Evolutionary conservation across 768 basidiomycete genomes (phyloP).

Genomic region (Sporobolomyces phaffii): DNA sequence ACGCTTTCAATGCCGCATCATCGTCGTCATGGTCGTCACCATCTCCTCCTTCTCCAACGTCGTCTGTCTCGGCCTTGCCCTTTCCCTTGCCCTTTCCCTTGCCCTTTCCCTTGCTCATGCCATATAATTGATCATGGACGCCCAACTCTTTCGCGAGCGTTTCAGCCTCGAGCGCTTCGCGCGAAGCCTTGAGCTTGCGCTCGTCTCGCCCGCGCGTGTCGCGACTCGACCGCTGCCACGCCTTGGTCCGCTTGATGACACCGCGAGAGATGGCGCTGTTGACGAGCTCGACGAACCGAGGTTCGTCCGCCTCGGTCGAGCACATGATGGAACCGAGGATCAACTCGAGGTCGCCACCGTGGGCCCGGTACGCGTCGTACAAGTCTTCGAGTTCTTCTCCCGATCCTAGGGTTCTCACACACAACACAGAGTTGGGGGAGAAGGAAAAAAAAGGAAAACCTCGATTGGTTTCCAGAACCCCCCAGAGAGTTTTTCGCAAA

Average conservation of each 20-base stretch:
- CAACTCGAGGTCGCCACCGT: constrained; percentile 65
- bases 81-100: constrained; percentile 15
- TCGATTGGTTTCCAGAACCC: no score
- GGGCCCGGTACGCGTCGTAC: constrained; percentile 63
- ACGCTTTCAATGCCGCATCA: constrained; percentile 36
- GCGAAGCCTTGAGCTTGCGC: constrained; percentile 36
- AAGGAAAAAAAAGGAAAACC: no score
- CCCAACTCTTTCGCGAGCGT: constrained; percentile 41
- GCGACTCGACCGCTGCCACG: constrained; percentile 31
- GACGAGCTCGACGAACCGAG: constrained; percentile 67
- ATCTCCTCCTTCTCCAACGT: background rate
- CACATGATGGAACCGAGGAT: constrained; percentile 85
- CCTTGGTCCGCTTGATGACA: constrained; percentile 59
- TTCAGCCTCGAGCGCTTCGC: constrained; percentile 34
- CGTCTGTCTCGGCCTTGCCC: constrained; percentile 13
- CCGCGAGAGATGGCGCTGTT: constrained; percentile 61
- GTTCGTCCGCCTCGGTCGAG: constrained; percentile 74
- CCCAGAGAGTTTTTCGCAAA: no score
- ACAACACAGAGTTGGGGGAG: no score
- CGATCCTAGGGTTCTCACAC: no score
- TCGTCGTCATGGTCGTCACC: constrained; percentile 25
- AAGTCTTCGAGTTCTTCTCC: constrained; percentile 76
- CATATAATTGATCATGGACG: constrained; percentile 42
- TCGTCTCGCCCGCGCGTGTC: constrained; percentile 62
- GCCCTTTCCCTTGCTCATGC: constrained; percentile 5